phyloP scores from a whole-genome alignment of 2,329 filamentous ascomycete species.

The Anisogramma anomala region DNA sequence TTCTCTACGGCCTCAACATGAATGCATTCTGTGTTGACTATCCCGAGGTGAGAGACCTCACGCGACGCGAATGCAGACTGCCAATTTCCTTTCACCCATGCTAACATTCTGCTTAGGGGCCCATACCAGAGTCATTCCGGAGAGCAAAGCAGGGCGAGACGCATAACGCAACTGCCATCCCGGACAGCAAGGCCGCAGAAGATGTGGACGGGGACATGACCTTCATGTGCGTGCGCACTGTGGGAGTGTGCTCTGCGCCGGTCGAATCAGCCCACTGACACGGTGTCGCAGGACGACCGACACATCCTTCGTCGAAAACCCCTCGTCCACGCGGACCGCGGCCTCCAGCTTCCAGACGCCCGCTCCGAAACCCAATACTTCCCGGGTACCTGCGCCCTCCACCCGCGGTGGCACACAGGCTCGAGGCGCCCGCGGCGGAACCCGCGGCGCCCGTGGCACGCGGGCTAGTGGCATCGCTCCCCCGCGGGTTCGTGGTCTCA shows the following conservation, averaged over 20 bases:
- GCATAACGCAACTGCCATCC: constrained; percentile 21
- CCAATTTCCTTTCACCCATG: not conserved
- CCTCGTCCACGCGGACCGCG: constrained; percentile 43
- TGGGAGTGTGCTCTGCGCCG: not conserved
- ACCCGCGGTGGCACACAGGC: constrained; percentile 30
- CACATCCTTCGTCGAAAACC: constrained; percentile 82
- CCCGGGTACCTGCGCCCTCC: constrained; percentile 34
- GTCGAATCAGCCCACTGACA: constrained; percentile 11
- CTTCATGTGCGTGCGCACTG: constrained; percentile 56
- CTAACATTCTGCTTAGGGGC: constrained; percentile 43
- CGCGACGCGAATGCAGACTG: not conserved
- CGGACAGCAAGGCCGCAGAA: constrained; percentile 21
- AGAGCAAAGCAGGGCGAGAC: constrained; percentile 49
- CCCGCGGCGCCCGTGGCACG: constrained; percentile 21
- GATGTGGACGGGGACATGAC: constrained; percentile 60
- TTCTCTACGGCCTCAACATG: constrained; percentile 95
- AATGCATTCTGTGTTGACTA: constrained; percentile 99
- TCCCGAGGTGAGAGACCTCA: constrained; percentile 55
- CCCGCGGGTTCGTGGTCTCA: constrained; percentile 34
- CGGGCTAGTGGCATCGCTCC: constrained; percentile 35
- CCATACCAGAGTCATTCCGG: constrained; percentile 71
- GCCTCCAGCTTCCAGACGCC: constrained; percentile 34
- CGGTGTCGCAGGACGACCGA: constrained; percentile 61
- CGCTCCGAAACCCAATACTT: constrained; percentile 27
- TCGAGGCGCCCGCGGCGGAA: constrained; percentile 26